Percentiles rank a stretch among this genome's conserved stretches.
phyloP scores from a whole-genome alignment of 768 basidiomycete genomes.

The Pisolithus orientalis region DNA sequence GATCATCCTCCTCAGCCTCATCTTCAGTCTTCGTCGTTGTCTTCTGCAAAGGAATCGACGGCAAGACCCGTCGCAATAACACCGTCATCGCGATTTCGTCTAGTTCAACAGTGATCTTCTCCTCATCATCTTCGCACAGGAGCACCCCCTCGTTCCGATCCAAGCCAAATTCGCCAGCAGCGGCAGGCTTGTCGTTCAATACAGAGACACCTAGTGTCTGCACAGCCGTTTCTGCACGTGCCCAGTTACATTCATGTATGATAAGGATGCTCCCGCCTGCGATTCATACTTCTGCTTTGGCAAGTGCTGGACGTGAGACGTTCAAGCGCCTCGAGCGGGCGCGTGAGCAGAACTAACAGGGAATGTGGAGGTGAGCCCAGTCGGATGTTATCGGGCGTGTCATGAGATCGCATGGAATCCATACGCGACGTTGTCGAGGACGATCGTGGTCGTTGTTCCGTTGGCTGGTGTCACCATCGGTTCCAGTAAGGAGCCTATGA shows the following conservation, averaged over 20 bases:
- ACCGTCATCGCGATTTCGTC: too few relatives aligned
- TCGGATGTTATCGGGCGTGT: conserved; percentile 17
- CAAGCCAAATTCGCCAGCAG: too few relatives aligned
- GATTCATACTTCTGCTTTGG: conserved; percentile 65
- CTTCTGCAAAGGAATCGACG: too few relatives aligned
- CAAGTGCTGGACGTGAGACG: conserved; percentile 45
- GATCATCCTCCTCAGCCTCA: not conserved
- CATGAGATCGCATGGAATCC: conserved; percentile 38
- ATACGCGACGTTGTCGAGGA: conserved; percentile 78
- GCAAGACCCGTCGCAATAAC: conserved; percentile 20
- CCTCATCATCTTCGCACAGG: too few relatives aligned
- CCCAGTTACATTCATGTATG: conserved; percentile 65
- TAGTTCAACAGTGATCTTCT: too few relatives aligned
- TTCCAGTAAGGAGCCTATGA: conserved; percentile 10
- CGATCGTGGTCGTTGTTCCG: conserved; percentile 64
- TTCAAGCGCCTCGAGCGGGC: conserved; percentile 45
- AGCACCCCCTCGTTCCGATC: too few relatives aligned
- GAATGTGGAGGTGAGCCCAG: conserved; percentile 24
- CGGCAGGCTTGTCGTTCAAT: not conserved
- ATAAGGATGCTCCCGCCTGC: conserved; percentile 78
- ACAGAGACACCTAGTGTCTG: not conserved
- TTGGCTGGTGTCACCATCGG: conserved; percentile 28
- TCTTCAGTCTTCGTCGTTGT: too few relatives aligned
- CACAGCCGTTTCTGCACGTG: conserved; percentile 32
- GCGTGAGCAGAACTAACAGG: conserved; percentile 53